Evolutionary conservation across 768 basidiomycete species (phyloP), one percentile per base, ranked within the genome.

Genomic region (Kondoa malvinella): DNA sequence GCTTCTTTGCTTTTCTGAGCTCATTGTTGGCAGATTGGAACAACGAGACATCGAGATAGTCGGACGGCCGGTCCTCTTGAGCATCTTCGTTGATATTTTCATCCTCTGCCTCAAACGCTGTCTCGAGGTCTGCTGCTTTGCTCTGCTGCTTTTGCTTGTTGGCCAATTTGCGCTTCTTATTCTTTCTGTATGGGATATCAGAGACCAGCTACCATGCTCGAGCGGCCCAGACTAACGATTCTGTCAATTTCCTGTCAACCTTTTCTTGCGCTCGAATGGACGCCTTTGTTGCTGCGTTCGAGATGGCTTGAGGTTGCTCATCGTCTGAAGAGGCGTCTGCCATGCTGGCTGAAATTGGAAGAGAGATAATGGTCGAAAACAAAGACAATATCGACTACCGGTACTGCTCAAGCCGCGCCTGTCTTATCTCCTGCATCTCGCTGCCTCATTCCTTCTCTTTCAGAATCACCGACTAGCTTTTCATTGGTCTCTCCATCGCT

Each of bases 241-340:
- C 58, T 14, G 14, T 59, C 25, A 14, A 4, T 25, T 31, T 4
- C 25, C 27, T 4, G 15, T 14, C 25, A 4, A 25, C 58, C 25
- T 59, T 59, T 25, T 25, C 25, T 59, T 59, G 58, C 4, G 30
- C 25, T 59, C 25, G 12, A 8, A 31, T 29, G 4, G 25, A 31
- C 12, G 21, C 25, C 27, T 59, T 59, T 25, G 27, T 25, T 14
- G 21, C 4, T 4, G 14, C 4, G 27, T 4, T 59, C 8, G 58
- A 59, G 27, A 59, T 59, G 12, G 58, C 58, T 59, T 59, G 25
- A 25, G 58, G 58, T 31, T 25, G 25, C 58, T 59, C 58, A 31
- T 59, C 58, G 30, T 25, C 25, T 59, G 58, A 31, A 59, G 30
- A 31, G 14, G 12, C 15, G 58, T 59, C 58, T 25, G 58, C 12